Conservation (phyloP, 169 alveolate genomes). For the Babesia bigemina region DNA sequence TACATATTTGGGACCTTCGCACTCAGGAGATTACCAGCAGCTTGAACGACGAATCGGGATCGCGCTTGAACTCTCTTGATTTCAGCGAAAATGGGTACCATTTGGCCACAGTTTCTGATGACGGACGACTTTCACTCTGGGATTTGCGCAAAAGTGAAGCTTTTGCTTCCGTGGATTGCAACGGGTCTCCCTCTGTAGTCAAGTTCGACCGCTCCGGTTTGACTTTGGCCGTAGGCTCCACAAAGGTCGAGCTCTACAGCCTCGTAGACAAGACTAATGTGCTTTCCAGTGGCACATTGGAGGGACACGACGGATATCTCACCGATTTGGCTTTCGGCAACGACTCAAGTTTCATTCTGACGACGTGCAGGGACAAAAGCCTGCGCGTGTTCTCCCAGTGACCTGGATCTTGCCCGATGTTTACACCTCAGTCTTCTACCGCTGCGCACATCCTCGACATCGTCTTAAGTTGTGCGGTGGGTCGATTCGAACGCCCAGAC, state of each 20-base stretch:
- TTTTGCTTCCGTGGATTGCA: conserved; percentile 68
- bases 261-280: conserved; percentile 49
- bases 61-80: conserved; percentile 53
- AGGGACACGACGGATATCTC: conserved; percentile 60
- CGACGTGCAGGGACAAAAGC: conserved; percentile 59
- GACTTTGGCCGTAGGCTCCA: conserved; percentile 62
- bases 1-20: conserved; percentile 85
- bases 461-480: background rate
- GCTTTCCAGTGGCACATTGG: conserved; percentile 21
- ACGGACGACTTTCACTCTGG: conserved; percentile 77
- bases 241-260: conserved; percentile 57
- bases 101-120: conserved; percentile 78
- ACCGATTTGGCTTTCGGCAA: conserved; percentile 62
- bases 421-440: background rate
- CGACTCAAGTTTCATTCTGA: conserved; percentile 43
- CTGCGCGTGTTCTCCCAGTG: conserved; percentile 32
- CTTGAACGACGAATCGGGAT: conserved; percentile 45
- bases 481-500: background rate
- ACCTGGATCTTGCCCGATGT: conserved; percentile 1
- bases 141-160: conserved; percentile 76
- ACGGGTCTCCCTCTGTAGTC: conserved; percentile 65
- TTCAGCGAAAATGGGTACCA: conserved; percentile 87
- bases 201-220: conserved; percentile 76
- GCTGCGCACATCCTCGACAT: background rate
- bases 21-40: conserved; percentile 59